These are phyloP conservation scores for Auricularia sp. DNA, from an alignment of 768 basidiomycete species.

Conservation along the genomic window DNA sequence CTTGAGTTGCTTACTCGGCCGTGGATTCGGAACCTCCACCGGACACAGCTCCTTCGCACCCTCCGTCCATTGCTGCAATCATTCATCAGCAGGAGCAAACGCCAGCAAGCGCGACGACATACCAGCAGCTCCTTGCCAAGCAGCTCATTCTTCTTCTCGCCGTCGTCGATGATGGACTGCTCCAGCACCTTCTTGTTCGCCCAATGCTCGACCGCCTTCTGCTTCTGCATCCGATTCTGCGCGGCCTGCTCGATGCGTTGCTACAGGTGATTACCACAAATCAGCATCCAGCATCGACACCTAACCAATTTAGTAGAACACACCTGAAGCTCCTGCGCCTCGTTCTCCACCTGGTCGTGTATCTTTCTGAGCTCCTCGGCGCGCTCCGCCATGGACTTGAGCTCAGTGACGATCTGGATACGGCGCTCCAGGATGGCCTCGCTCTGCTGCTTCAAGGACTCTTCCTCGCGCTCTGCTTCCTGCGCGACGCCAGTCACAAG, in stretches of 20 bases:
- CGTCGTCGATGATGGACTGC: slow-evolving; percentile 32
- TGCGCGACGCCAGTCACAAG: slow-evolving; percentile 16
- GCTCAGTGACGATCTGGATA: slow-evolving; percentile 35
- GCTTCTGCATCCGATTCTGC: slow-evolving; percentile 38
- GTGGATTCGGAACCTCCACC: slow-evolving; percentile 29
- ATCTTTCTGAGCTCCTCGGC: slow-evolving; percentile 33
- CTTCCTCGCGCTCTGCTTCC: slow-evolving; percentile 50
- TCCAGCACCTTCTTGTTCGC: slow-evolving; percentile 22
- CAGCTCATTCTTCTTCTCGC: slow-evolving; percentile 37
- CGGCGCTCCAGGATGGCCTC: slow-evolving; percentile 35
- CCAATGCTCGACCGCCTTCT: slow-evolving; percentile 39
- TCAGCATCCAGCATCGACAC: slow-evolving; percentile 3
- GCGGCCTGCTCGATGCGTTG: slow-evolving; percentile 40
- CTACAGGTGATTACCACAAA: slow-evolving; percentile 24
- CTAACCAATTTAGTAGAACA: slow-evolving; percentile 13
- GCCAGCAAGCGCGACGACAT: slow-evolving; percentile 11
- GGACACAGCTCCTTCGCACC: slow-evolving; percentile 53
- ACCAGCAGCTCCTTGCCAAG: slow-evolving; percentile 59
- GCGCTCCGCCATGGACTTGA: slow-evolving; percentile 33
- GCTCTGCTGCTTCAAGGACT: slow-evolving; percentile 38
- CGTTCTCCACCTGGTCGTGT: slow-evolving; percentile 33
- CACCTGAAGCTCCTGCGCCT: slow-evolving; percentile 36
- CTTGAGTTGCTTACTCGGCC: slow-evolving; percentile 18
- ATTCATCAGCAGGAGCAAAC: neutral
- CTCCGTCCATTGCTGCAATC: slow-evolving; percentile 47